Conservation (phyloP, 371 early-diverging fungal species). For the Smittium culicis region DNA sequence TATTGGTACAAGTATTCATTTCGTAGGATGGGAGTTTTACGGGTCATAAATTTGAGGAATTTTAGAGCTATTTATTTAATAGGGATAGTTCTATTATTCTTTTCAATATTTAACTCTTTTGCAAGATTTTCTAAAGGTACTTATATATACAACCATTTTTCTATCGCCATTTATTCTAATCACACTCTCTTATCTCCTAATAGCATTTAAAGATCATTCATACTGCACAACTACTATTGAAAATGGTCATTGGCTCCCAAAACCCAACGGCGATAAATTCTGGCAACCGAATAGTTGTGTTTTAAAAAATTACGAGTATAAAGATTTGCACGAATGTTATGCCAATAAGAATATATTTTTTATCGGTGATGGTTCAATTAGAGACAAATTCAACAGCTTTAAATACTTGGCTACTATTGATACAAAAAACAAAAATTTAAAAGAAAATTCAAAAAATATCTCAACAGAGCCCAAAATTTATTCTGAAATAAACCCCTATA, state of each 20-base stretch:
- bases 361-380: constrained; percentile 53
- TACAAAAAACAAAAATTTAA: no score
- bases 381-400: constrained; percentile 43
- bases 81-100: not conserved
- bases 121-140: not conserved
- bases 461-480: constrained; percentile 29
- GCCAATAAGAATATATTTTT: constrained; percentile 35
- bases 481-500: constrained; percentile 7
- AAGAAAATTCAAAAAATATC: constrained; percentile 22
- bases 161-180: not conserved
- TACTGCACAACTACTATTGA: not conserved
- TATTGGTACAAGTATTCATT: no score
- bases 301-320: constrained; percentile 34
- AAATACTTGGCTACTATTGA: constrained; percentile 25
- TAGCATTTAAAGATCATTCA: not conserved
- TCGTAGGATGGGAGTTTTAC: not conserved
- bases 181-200: not conserved
- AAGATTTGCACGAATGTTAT: constrained; percentile 35
- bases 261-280: not conserved
- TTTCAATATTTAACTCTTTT: constrained; percentile 1
- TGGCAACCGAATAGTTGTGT: constrained; percentile 53
- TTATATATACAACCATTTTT: not conserved
- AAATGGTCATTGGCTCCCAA: not conserved
- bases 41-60: not conserved
- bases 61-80: not conserved